Evolutionary conservation across 75 land plant genomes (phyloP), one percentile per base, ranked within the genome.

Genomic region (Cunninghamia lanceolata): DNA sequence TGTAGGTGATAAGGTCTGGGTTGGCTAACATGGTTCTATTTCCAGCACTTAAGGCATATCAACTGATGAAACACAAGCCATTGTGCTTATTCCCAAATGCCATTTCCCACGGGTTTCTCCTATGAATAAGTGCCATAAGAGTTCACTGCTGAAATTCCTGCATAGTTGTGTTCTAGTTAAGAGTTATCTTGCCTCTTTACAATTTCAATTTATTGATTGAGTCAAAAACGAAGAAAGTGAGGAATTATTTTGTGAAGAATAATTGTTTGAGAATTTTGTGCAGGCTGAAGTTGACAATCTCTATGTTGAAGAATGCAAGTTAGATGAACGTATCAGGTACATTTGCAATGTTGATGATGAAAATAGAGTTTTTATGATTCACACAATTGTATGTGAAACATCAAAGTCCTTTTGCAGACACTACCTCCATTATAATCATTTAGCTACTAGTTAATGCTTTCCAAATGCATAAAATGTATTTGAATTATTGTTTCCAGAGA

Each of bases 241-340:
- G 75, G 75, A 30, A 73, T 45, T 84, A 84, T 32, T 40, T 21
- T 34, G 4, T 39, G 86, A 10, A 84, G 28, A 39, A 30, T 71
- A 19, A 75, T 85, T 38, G 42, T 85, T 36, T 79, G 38, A 85
- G 43, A 25, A 13, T 63, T 63, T 34, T 36, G 8, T 80, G 82
- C 89, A 95, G 97, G 93, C 88, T 82, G 94, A 96, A 84, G 87
- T 91, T 87, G 93, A 94, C 85, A 76, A 85, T 9, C 84, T 95
- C 74, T 85, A 86, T 85, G 54, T 70, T 16, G 93, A 95, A 86
- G 98, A 96, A 73, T 43, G 88, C 75, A 86, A 85, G 13, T 83
- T 96, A 36, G 95, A 95, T 86, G 88, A 91, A 47, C 11, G 84
- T 71, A 95, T 96, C 86, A 90, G 96, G 97, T 96, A 54, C 28